Evolutionary conservation across 2,329 filamentous ascomycete species (phyloP), one percentile per base, ranked within the genome.

Genomic region (Ambrosiella xylebori): DNA sequence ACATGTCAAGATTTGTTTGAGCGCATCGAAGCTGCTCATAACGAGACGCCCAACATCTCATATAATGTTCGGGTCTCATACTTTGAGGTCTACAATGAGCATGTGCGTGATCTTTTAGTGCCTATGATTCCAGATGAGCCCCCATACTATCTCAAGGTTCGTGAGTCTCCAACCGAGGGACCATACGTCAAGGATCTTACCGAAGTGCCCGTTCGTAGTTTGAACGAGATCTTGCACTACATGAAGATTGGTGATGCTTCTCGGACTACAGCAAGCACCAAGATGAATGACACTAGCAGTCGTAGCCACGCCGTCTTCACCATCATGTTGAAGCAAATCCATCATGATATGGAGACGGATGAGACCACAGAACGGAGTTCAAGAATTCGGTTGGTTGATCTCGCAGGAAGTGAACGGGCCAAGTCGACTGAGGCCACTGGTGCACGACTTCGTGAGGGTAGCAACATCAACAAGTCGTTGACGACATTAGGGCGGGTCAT

Each of bases 21-120:
- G 73, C 82, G 93, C 58, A 96, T 98, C 68, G 85, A 91, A 63
- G 80, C 82, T 49, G 77, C 80, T 36, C 76, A 80, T 57, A 83
- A 86, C 63, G 85, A 94, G 66, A 86, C 86, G 51, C 86, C 89
- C 57, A 94, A 93, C 70, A 88, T 95, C 68, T 95, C 88, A 64
- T 98, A 96, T 76, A 93, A 91, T 65, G 93, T 98, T 63, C 86
- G 93, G 62, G 93, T 97, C 36, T 96, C 90, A 2, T 98, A 98
- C 73, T 97, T 98, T 66, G 93, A 98, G 69, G 93, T 98, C 61
- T 98, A 98, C 78, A 98, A 98, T 71, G 93, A 98, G 72, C 93
- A 97, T 70, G 93, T 98, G 54, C 87, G 93, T 60, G 93, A 98
- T 68, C 75, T 98, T 40, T 80, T 98, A 51, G 85, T 89, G 0